phyloP scores from a whole-genome alignment of 2,329 filamentous ascomycete species.

The Curvularia eragrostidis region DNA sequence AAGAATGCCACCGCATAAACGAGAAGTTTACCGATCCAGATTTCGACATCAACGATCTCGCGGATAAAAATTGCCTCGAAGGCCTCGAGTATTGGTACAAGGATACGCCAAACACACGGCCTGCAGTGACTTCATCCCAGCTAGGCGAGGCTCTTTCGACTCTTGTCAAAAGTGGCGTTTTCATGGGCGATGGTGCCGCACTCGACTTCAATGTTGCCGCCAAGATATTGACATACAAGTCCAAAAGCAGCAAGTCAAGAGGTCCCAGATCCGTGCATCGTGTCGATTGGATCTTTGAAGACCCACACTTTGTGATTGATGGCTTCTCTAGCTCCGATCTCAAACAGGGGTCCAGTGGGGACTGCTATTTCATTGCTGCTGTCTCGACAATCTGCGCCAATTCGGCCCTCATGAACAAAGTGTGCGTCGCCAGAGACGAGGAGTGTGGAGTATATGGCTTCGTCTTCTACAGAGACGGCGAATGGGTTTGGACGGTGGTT shows the following conservation, averaged over 20 bases:
- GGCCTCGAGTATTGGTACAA: conserved; percentile 53
- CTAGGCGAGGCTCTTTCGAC: conserved; percentile 36
- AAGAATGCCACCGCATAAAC: conserved; percentile 75
- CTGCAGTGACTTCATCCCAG: conserved; percentile 19
- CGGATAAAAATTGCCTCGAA: conserved; percentile 48
- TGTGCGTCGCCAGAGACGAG: conserved; percentile 76
- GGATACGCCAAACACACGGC: conserved; percentile 58
- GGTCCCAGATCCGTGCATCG: conserved; percentile 39
- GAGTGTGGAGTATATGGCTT: conserved; percentile 83
- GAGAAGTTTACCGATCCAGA: conserved; percentile 83
- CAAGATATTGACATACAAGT: conserved; percentile 59
- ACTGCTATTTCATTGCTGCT: conserved; percentile 87
- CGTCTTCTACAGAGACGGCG: conserved; percentile 71
- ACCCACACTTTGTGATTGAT: conserved; percentile 77
- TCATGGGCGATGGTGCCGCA: conserved; percentile 25
- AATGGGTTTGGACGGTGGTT: conserved; percentile 86
- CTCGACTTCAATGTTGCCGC: conserved; percentile 61
- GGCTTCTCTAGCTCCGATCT: conserved; percentile 79
- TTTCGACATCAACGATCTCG: conserved; percentile 81
- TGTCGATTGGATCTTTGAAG: conserved; percentile 75
- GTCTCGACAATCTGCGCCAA: conserved; percentile 78
- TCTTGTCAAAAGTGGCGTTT: conserved; percentile 31
- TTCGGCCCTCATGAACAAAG: conserved; percentile 69
- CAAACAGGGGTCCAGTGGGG: conserved; percentile 76
- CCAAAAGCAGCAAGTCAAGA: conserved; percentile 3